Conservation (phyloP, 345 rosid species). For the Microcos paniculata region DNA sequence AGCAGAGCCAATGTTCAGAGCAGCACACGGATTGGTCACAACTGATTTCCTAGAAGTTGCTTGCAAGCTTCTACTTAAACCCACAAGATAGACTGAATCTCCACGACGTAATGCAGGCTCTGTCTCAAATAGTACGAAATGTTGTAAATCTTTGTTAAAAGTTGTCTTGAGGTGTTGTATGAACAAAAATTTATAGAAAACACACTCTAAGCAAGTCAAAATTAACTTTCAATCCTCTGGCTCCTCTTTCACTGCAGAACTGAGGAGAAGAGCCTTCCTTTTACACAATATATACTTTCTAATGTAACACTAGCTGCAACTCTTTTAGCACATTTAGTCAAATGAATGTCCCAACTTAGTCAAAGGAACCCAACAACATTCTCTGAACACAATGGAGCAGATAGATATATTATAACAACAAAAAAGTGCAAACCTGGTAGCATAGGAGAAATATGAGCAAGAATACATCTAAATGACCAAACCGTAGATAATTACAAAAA, state of each 20-base stretch:
- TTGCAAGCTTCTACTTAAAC: conserved; percentile 84
- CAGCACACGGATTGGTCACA: conserved; percentile 89
- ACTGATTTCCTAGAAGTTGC: conserved; percentile 90
- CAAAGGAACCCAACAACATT: background rate
- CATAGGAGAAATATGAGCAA: background rate
- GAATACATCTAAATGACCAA: background rate
- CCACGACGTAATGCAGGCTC: conserved; percentile 89
- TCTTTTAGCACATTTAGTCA: background rate
- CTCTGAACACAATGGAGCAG: background rate
- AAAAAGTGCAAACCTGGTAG: background rate
- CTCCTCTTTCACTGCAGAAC: background rate
- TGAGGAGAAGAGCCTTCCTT: background rate
- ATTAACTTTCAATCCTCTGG: background rate
- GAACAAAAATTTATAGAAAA: conserved; percentile 2
- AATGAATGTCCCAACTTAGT: background rate
- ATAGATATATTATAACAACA: background rate
- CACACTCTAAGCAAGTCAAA: background rate
- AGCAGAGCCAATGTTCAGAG: conserved; percentile 81
- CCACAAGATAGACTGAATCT: conserved; percentile 87
- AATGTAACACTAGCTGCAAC: too few relatives aligned
- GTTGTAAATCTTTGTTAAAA: background rate
- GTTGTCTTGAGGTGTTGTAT: background rate
- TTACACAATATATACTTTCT: background rate
- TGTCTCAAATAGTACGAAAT: conserved; percentile 32
- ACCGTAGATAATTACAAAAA: conserved; percentile 10